Percentiles rank a stretch among this genome's conserved stretches.
These are phyloP conservation scores for Nakazawaea peltata DNA, from an alignment of 805 yeast species.

Conservation along the genomic window DNA sequence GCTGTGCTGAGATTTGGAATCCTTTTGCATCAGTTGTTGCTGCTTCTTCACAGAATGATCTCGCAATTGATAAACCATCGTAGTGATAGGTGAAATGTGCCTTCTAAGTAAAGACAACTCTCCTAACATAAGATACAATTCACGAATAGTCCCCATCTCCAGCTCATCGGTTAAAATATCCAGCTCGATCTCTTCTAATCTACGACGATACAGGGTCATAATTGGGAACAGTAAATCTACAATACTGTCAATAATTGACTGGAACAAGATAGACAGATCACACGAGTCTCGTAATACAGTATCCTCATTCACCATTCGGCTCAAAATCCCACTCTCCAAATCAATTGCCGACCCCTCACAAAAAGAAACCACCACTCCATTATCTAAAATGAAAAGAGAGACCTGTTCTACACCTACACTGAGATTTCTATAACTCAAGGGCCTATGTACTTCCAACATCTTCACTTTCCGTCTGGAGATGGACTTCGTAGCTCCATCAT, in stretches of 20 bases:
- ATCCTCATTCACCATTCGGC: conserved; percentile 34
- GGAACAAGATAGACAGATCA: conserved; percentile 44
- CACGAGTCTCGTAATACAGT: conserved; percentile 42
- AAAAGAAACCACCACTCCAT: conserved; percentile 40
- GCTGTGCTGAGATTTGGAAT: background rate
- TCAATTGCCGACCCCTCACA: conserved; percentile 51
- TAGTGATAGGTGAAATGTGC: conserved; percentile 37
- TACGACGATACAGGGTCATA: conserved; percentile 39
- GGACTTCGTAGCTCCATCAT: conserved; percentile 7
- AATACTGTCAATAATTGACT: conserved; percentile 45
- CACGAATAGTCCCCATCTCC: conserved; percentile 40
- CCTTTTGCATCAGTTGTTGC: background rate
- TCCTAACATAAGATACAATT: conserved; percentile 44
- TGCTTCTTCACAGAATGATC: conserved; percentile 23
- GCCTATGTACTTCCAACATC: conserved; percentile 32
- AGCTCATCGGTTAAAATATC: conserved; percentile 48
- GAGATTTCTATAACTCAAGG: conserved; percentile 31
- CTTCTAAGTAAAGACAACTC: conserved; percentile 42
- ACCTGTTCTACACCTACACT: conserved; percentile 51
- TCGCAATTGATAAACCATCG: conserved; percentile 36
- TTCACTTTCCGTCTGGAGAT: conserved; percentile 18
- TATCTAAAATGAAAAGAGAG: conserved; percentile 36
- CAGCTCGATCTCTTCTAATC: conserved; percentile 41
- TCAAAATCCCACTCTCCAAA: conserved; percentile 41
- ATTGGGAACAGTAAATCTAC: conserved; percentile 49